These are phyloP conservation scores for Liquidambar formosana DNA, from an alignment of 164 flowering plant species.

Conservation along the genomic window DNA sequence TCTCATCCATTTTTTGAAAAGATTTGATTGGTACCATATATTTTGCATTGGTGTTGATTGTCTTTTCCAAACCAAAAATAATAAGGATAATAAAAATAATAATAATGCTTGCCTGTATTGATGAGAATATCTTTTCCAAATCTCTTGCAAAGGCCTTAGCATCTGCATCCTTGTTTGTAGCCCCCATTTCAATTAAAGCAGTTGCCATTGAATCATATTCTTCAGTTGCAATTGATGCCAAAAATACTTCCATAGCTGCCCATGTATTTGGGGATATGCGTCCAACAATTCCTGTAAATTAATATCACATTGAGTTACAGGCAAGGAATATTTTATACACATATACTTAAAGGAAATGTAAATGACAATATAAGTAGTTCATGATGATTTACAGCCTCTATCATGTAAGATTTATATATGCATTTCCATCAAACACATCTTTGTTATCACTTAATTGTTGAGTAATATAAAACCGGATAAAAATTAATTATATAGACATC, in stretches of 20 bases:
- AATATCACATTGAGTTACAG: neutral
- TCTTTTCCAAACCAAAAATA: too few relatives aligned
- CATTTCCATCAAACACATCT: neutral
- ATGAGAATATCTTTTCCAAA: constrained; percentile 79
- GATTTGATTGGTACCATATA: too few relatives aligned
- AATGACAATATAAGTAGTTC: neutral
- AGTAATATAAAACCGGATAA: too few relatives aligned
- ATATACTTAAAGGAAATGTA: neutral
- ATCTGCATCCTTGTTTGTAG: constrained; percentile 71
- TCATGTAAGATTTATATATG: neutral
- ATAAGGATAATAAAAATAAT: too few relatives aligned
- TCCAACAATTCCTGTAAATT: constrained; percentile 82
- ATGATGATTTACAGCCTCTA: neutral
- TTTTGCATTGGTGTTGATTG: too few relatives aligned
- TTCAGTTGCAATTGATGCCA: constrained; percentile 70
- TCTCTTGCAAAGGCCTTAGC: constrained; percentile 79
- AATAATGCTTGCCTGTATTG: constrained; percentile 67
- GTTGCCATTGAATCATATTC: constrained; percentile 93
- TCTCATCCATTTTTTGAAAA: too few relatives aligned
- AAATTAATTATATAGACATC: too few relatives aligned
- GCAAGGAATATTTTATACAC: neutral
- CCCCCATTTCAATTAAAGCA: constrained; percentile 92
- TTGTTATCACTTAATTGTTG: too few relatives aligned
- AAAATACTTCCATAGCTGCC: constrained; percentile 88
- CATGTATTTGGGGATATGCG: constrained; percentile 95